Base-by-base conservation (phyloP, 257 asterid species). In the Solanum rostratum region DNA sequence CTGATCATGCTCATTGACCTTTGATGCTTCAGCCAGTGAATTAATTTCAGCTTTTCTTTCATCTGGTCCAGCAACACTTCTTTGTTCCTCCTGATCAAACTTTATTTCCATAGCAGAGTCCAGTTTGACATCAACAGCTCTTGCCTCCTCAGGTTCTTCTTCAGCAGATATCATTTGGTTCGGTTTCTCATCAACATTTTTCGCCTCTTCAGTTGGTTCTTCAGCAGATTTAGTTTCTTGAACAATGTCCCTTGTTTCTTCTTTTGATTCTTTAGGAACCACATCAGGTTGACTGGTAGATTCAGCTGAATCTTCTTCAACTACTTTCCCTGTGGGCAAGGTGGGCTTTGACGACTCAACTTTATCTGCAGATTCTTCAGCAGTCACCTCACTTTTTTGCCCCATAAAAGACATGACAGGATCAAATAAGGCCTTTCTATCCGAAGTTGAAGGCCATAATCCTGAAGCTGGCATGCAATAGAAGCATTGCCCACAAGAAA, bases 361-460 rank as follows among this genome's bases (percentile, higher is more conserved):
- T 80, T 86, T 87, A 79, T 84, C 94, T 74, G 39, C 63, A 53
- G 94, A 86, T 84, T 89, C 97, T n/a, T 22, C 83, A 79, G 87
- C 79, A 82, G 83, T 74, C 83, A 88, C 97, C 82, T 39, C 96
- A 37, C 88, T 87, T 89, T 89, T 91, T 82, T 91, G 97, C 87
- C 95, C 98, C 94, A 92, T 91, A 87, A 93, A 91, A 74, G 94
- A 91, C 87, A 90, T 92, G 84, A 92, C 93, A n/a, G 97, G 98
- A 24, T 91, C 94, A 73, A 92, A 93, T 79, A 91, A 81, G 18
- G 92, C 89, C 88, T 91, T 94, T 86, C 93, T 84, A 33, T 95
- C 98, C 1, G 93, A 84, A 52, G 93, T 81, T 62, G 93, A 87
- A 71, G 97, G 92, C 99, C 97, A 91, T 85, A 92, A 62, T 74